Base-by-base conservation (phyloP, 192 early-diverging fungal genomes). In the Mortierella alpina region DNA sequence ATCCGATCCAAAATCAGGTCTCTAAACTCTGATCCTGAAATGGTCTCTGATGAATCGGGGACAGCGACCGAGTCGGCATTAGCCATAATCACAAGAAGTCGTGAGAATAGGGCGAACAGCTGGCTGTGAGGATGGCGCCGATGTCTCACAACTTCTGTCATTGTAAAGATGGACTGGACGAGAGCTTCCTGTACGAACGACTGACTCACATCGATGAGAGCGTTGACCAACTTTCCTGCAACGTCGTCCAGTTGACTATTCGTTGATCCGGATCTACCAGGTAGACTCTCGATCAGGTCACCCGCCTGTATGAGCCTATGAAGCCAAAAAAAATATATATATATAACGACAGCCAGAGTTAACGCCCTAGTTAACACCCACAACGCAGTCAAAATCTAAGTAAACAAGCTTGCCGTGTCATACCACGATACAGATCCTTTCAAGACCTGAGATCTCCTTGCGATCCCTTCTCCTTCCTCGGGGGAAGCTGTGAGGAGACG, bases 1-100 rank as follows among this genome's bases (percentile, higher is more conserved):
- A 85, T 72, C 41, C 79, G 54, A 68, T 75, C 82, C 63, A 85
- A 22, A 23, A 83, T 53, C 50, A 77, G 68, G 60, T 71, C 68
- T 59, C 64, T 73, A 50, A 75, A 83, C 20, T 85, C 75, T 6
- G 49, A 31, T 15, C 80, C 81, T 18, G 80, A 65, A 8, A 85
- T 67, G 2, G 62, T 54, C 50, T 68, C 67, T 2, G 70, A 70
- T 7, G 65, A 70, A 44, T 71, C 59, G 7, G 62, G 63, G 5
- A 81, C 42, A 14, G 57, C 39, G 20, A 82, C 52, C 7, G 58
- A 56, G 31, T 66, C 66, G 5, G 39, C 31, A 17, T 62, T 69
- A 10, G 75, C 68, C 8, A 65, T 61, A 23, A 76, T 79, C 17
- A 78, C 68, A 15, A 85, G n/a, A 0, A 82, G 5, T 20, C 62